phyloP scores from a whole-genome alignment of 208 protist genomes.

The Naegleria lovaniensis region DNA sequence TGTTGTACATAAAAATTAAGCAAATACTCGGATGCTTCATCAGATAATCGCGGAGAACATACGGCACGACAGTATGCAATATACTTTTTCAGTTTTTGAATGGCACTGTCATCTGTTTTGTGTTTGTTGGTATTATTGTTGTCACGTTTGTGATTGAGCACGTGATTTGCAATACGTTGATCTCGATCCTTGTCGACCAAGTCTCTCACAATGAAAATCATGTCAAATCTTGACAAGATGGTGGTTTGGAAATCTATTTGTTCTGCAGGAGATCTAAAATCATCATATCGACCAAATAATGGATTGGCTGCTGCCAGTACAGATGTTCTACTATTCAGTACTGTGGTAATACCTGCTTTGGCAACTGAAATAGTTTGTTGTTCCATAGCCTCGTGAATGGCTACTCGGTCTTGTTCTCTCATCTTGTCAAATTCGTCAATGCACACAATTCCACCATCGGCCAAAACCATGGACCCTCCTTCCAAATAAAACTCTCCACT shows the following conservation, averaged over 20 bases:
- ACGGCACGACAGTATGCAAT: neutral
- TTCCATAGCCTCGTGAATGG: constrained; percentile 99
- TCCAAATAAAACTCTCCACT: constrained; percentile 96
- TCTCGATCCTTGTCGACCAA: neutral
- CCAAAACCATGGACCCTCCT: constrained; percentile 99
- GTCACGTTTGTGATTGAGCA: constrained; percentile 6
- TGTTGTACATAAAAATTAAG: constrained; percentile 92
- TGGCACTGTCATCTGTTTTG: neutral
- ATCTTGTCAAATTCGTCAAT: constrained; percentile 99
- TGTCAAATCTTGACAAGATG: constrained; percentile 37
- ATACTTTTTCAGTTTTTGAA: constrained; percentile 5
- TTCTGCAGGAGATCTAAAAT: neutral
- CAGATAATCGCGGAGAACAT: neutral
- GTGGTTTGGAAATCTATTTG: constrained; percentile 27
- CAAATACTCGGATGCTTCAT: constrained; percentile 76
- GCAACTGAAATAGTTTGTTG: constrained; percentile 99
- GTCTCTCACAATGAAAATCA: constrained; percentile 37
- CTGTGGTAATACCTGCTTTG: constrained; percentile 98
- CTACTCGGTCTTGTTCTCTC: constrained; percentile 91
- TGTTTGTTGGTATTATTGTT: neutral
- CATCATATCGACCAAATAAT: constrained; percentile 28
- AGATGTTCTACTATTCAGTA: constrained; percentile 96
- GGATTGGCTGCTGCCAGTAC: constrained; percentile 99
- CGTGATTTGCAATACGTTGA: constrained; percentile 28
- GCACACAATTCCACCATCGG: constrained; percentile 84